A percentile compares a stretch with the other conserved stretches of the same genome.
Evolutionary conservation across 2,329 filamentous ascomycete species (phyloP).

Genomic region (Aspergillus melleus): DNA sequence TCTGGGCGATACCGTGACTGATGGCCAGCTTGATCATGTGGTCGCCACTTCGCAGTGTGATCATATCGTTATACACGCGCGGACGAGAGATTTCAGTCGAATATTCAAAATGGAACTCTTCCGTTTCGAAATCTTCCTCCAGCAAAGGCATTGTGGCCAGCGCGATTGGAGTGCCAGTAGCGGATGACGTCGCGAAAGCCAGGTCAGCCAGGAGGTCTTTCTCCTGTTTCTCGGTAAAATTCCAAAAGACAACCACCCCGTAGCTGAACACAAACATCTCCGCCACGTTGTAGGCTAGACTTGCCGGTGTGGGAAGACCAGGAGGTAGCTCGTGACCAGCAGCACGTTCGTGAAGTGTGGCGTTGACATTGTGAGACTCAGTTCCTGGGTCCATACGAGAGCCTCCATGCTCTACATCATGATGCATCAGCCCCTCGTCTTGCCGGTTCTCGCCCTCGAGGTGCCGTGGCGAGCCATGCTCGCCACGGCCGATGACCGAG

Average conservation of each 20-base stretch:
- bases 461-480: conserved; percentile 14
- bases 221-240: conserved; percentile 93
- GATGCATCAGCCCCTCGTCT: not conserved
- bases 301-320: conserved; percentile 60
- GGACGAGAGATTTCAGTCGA: conserved; percentile 81
- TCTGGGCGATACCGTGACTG: conserved; percentile 95
- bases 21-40: conserved; percentile 99
- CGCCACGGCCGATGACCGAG: conserved; percentile 39
- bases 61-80: conserved; percentile 98
- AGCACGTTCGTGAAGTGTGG: conserved; percentile 21
- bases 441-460: conserved; percentile 4
- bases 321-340: conserved; percentile 49
- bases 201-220: conserved; percentile 95
- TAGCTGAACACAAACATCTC: conserved; percentile 98
- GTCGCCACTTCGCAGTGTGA: conserved; percentile 88
- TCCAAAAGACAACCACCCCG: conserved; percentile 98
- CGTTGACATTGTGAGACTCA: conserved; percentile 12
- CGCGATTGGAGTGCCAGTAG: conserved; percentile 49
- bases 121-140: conserved; percentile 91
- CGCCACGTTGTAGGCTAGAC: conserved; percentile 67
- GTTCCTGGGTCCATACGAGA: conserved; percentile 22
- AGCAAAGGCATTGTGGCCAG: conserved; percentile 77
- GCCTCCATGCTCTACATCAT: conserved; percentile 20
- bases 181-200: conserved; percentile 67
- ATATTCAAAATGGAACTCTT: conserved; percentile 99